Conservation (phyloP, 148 eudicot genomes). For the Amaranthus palmeri region DNA sequence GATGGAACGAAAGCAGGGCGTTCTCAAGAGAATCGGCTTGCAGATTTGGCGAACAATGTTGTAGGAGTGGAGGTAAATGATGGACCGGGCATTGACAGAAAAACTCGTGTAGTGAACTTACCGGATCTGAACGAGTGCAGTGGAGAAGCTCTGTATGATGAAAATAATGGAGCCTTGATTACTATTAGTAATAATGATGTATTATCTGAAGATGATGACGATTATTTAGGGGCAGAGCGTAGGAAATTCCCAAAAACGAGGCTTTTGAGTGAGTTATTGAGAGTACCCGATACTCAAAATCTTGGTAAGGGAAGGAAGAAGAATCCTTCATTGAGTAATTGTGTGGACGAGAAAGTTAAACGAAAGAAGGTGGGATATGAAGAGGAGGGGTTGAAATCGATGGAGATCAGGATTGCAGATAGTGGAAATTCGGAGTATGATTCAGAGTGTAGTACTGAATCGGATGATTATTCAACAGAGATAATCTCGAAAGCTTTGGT, state of each 20-base stretch:
- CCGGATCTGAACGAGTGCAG: constrained; percentile 29
- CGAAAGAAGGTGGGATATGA: constrained; percentile 41
- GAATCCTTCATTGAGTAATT: constrained; percentile 15
- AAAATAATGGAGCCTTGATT: constrained; percentile 15
- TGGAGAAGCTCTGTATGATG: constrained; percentile 35
- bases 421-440: constrained; percentile 27
- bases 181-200: constrained; percentile 14
- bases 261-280: constrained; percentile 50
- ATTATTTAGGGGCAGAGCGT: constrained; percentile 29
- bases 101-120: constrained; percentile 16
- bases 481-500: constrained; percentile 15
- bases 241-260: constrained; percentile 52
- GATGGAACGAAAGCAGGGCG: constrained; percentile 11
- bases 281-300: constrained; percentile 17
- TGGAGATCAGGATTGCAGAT: constrained; percentile 10
- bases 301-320: constrained; percentile 21
- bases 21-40: constrained; percentile 2
- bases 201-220: constrained; percentile 34
- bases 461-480: constrained; percentile 29
- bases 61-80: constrained; percentile 6
- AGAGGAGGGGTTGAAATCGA: constrained; percentile 30
- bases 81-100: constrained; percentile 10
- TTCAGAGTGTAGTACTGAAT: constrained; percentile 30
- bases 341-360: constrained; percentile 16
- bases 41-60: constrained; percentile 1